phyloP scores from a whole-genome alignment of 768 basidiomycete species.

The Pleurotus tuoliensis region DNA sequence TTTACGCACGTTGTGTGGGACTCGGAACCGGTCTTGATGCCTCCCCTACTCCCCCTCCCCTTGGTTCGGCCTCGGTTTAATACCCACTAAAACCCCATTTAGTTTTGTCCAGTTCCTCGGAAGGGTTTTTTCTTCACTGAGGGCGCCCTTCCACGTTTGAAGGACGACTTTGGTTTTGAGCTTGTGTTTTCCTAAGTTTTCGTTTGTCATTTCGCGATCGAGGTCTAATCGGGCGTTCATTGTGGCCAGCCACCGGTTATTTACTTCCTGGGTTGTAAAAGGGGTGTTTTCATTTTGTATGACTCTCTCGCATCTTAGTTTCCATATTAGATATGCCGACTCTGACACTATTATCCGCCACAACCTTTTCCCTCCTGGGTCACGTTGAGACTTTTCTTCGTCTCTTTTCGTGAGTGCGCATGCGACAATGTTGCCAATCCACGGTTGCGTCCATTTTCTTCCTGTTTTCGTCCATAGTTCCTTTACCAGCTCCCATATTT shows the following conservation, averaged over 20 bases:
- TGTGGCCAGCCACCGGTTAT: constrained; percentile 9
- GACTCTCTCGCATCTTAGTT: constrained; percentile 13
- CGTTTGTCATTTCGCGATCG: no score
- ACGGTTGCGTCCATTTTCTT: constrained; percentile 3
- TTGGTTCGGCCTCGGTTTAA: no score
- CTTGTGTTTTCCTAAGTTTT: no score
- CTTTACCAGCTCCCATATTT: constrained; percentile 18
- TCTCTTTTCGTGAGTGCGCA: constrained; percentile 1
- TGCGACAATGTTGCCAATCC: constrained; percentile 15
- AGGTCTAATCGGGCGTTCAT: constrained; percentile 6
- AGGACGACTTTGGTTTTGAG: no score
- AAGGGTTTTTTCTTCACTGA: no score
- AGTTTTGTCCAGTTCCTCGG: no score
- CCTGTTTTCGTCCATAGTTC: constrained; percentile 13
- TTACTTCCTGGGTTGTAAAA: constrained; percentile 2
- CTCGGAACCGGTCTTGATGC: no score
- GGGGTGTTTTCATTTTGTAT: constrained; percentile 6
- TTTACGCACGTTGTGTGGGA: no score
- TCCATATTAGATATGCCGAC: constrained; percentile 17
- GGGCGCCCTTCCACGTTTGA: no score
- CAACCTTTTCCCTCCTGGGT: constrained; percentile 4
- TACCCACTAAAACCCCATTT: no score
- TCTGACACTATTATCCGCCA: constrained; percentile 13
- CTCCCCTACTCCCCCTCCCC: no score
- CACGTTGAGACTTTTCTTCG: neutral